Evolutionary conservation across 495 filamentous ascomycete species (phyloP), one percentile per base, ranked within the genome.

Genomic region (Penicillium samsonianum): DNA sequence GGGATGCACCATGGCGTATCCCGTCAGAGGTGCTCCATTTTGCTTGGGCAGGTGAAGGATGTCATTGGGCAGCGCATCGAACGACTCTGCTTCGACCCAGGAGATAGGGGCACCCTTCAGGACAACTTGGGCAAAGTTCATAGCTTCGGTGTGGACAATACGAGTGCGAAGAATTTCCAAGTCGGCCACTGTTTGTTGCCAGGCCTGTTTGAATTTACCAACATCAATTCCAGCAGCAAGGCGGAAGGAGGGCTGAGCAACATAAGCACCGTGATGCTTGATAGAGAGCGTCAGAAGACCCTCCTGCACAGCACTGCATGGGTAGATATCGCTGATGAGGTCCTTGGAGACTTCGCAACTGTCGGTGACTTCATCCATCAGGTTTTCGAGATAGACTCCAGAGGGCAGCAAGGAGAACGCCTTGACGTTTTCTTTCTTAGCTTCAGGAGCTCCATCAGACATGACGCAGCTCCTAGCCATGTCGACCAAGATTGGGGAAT

Each of bases 291-390:
- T 82, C 67, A 89, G 73, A 17, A 90, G 75, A 2, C 85, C 87
- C 60, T 88, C 88, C 67, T 92, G 89, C 1, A 90, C 71, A 11
- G 88, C 80, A 5, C 83, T 88, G 73, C 87, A 90, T 7, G 87
- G 86, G 56, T 88, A 90, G 0, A 86, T 67, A 65, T 91, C 79
- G 0, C 46, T 28, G 11, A 89, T 73, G 0, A 68, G 53, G 0
- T 78, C 67, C 11, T 67, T 65, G 1, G 68, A 48, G 10, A 85
- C 58, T 7, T 48, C 23, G 46, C 81, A 87, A 37, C 73, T 73
- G 2, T 65, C 66, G 12, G 71, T 67, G 12, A 81, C 65, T 20
- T 84, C 81, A 2, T 77, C 67, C 23, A 84, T 19, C 5, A 82
- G 58, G 4, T 61, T 59, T 4, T 70, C 62, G 1, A 67, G 40